Evolutionary conservation across 257 asterid genomes (phyloP).

Genomic region (Solanum paucissectum): DNA sequence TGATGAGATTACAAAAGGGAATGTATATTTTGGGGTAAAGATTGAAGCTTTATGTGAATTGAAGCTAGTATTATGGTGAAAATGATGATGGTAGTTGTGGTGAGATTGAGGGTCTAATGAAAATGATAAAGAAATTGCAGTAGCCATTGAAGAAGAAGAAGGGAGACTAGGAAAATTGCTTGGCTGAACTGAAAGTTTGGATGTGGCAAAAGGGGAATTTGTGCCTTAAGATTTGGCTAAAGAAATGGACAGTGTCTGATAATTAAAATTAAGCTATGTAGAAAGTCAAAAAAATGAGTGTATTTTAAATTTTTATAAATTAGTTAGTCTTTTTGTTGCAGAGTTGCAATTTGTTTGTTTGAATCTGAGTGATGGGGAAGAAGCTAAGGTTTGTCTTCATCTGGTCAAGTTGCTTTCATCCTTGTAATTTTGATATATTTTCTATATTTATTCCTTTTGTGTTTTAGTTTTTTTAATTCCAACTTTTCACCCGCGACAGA

Average conservation of each 20-base stretch:
- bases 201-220: neutral
- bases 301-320: neutral
- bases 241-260: neutral
- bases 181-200: neutral
- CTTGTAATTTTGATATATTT: neutral
- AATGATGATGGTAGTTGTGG: conserved; percentile 13
- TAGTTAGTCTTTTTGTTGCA: neutral
- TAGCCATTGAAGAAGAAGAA: conserved; percentile 27
- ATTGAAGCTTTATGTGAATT: conserved; percentile 8
- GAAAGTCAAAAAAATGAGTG: neutral
- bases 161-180: neutral
- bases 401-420: neutral
- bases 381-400: neutral
- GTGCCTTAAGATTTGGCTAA: neutral
- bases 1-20: conserved; percentile 35
- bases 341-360: neutral
- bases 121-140: conserved; percentile 35
- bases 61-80: conserved; percentile 21
- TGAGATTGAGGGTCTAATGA: conserved; percentile 27
- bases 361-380: neutral
- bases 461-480: neutral
- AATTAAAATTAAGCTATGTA: neutral
- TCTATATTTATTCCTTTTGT: neutral
- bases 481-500: too few species aligned
- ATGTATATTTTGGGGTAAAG: conserved; percentile 30